A percentile compares a stretch with the other conserved stretches of the same genome.
These are phyloP conservation scores for Salvia hispanica DNA, from an alignment of 257 asterid species.

Conservation along the genomic window DNA sequence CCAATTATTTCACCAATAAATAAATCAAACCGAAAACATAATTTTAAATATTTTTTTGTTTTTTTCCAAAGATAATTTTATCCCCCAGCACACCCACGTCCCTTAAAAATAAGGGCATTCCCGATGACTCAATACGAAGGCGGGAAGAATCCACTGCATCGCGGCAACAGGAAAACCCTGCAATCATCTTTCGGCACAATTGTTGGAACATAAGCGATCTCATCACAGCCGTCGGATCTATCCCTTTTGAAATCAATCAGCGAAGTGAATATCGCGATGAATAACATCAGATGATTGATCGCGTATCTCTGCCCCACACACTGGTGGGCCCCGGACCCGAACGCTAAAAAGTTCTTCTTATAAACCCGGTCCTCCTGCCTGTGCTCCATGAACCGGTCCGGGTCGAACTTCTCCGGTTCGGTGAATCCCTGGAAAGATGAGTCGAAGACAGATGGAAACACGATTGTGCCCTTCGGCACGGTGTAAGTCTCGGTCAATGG, in stretches of 20 bases:
- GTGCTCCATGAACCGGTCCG: slow-evolving; percentile 78
- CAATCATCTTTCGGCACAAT: slow-evolving; percentile 92
- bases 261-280: slow-evolving; percentile 65
- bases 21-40: slow-evolving; percentile 7
- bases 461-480: slow-evolving; percentile 80
- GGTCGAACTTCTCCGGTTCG: slow-evolving; percentile 84
- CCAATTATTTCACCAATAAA: slow-evolving; percentile 25
- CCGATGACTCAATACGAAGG: slow-evolving; percentile 33
- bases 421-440: slow-evolving; percentile 83
- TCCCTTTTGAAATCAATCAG: slow-evolving; percentile 72
- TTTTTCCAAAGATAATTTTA: slow-evolving; percentile 12
- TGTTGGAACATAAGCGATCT: slow-evolving; percentile 76
- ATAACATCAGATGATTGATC: slow-evolving; percentile 65
- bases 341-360: slow-evolving; percentile 70
- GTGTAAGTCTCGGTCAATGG: slow-evolving; percentile 59
- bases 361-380: slow-evolving; percentile 79
- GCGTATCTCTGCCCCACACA: slow-evolving; percentile 98
- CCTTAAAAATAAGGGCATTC: slow-evolving; percentile 24
- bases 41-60: not conserved
- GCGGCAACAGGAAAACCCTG: slow-evolving; percentile 55
- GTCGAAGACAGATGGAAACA: slow-evolving; percentile 88
- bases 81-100: slow-evolving; percentile 22
- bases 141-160: slow-evolving; percentile 51
- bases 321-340: slow-evolving; percentile 94
- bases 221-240: slow-evolving; percentile 81